These are phyloP conservation scores for Colletotrichum melonis DNA, from an alignment of 2,329 filamentous ascomycete species.

Conservation along the genomic window DNA sequence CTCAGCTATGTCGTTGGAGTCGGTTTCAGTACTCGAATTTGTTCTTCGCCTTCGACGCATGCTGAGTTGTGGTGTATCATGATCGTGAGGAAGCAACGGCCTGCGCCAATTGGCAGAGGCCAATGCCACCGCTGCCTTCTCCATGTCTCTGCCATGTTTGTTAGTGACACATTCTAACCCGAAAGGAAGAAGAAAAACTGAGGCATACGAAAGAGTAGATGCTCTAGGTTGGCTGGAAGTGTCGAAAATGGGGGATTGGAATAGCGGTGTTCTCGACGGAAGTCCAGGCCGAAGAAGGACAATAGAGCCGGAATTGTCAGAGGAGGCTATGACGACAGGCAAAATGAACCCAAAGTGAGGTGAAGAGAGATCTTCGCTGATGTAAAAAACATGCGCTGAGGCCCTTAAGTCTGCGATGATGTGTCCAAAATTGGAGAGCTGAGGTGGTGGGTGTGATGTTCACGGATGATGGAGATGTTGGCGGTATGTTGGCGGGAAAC, in stretches of 20 bases:
- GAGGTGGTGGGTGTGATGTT: slow-evolving; percentile 17
- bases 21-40: neutral
- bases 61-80: neutral
- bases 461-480: neutral
- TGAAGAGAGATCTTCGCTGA: slow-evolving; percentile 24
- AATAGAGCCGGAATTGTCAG: neutral
- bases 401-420: slow-evolving; percentile 26
- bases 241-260: neutral
- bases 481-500: neutral
- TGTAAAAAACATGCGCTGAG: slow-evolving; percentile 29
- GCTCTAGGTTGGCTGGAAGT: neutral
- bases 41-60: slow-evolving; percentile 3
- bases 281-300: neutral
- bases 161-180: neutral
- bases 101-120: slow-evolving; percentile 24
- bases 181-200: neutral
- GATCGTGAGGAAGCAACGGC: neutral
- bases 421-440: slow-evolving; percentile 24
- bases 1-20: slow-evolving; percentile 11
- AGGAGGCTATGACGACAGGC: neutral
- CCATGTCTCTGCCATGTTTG: neutral
- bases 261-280: neutral
- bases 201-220: neutral
- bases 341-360: neutral
- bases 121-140: slow-evolving; percentile 6